Evolutionary conservation across 2,329 filamentous ascomycete species (phyloP).

Genomic region (Diaporthe vexans): DNA sequence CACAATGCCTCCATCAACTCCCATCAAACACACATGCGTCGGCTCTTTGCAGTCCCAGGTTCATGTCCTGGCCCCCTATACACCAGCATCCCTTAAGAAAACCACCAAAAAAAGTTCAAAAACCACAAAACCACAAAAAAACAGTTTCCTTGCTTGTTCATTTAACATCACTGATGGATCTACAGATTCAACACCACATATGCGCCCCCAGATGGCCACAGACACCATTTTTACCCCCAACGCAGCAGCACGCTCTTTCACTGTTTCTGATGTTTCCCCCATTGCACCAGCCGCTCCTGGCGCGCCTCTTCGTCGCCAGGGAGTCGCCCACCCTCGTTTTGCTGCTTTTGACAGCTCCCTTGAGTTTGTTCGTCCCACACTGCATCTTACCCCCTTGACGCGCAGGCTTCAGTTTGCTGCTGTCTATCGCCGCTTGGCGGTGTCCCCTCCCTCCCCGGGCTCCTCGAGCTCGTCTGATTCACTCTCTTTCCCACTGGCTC

Average conservation of each 20-base stretch:
- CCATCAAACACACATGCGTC: conserved; percentile 6
- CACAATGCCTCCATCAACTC: conserved; percentile 11
- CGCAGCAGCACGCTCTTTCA: background rate
- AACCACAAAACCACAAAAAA: conserved; percentile 20
- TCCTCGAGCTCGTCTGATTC: background rate
- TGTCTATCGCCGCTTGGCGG: background rate
- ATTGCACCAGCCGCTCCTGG: conserved; percentile 9
- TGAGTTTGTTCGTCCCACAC: background rate
- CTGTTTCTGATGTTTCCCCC: background rate
- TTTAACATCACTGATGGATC: background rate
- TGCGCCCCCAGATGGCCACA: conserved; percentile 10
- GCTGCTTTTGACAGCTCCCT: background rate
- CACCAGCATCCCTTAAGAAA: conserved; percentile 34
- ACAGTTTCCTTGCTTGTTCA: conserved; percentile 13
- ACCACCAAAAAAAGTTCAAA: conserved; percentile 34
- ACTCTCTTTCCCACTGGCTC: background rate
- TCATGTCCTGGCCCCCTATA: conserved; percentile 17
- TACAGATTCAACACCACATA: background rate
- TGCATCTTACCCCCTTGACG: background rate
- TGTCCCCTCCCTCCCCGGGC: background rate
- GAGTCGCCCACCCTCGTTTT: conserved; percentile 15
- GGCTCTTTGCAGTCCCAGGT: conserved; percentile 29
- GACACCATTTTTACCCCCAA: background rate
- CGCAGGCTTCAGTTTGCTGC: background rate
- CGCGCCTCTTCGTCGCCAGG: conserved; percentile 29